Evolutionary conservation across 2,329 filamentous ascomycete species (phyloP), one percentile per base, ranked within the genome.

Genomic region (Xylariaceae sp.): DNA sequence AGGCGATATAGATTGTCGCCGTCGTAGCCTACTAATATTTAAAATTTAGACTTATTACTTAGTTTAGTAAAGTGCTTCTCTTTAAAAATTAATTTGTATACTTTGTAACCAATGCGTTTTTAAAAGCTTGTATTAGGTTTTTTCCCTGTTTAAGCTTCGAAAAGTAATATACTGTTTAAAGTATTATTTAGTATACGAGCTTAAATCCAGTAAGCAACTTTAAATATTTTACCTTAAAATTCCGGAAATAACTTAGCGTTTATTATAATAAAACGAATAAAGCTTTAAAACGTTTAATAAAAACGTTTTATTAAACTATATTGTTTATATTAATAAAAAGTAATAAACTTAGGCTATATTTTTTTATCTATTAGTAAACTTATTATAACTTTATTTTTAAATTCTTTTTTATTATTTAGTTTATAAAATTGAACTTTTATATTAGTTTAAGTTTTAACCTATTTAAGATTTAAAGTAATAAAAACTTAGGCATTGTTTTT

Each of bases 41-140:
- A 6, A 4, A 18, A 5, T 17, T 42, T 17, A 6, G 12, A 13
- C 5, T 19, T 14, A 19, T 42, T 42, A 13, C 17, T 42, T 4
- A 42, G 12, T 42, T 42, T 42, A 16, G 6, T 42, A 17, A 28
- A 18, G 5, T 42, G 12, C 19, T 13, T 18, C 6, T 17, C 12
- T 42, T 42, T 42, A 18, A 42, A 42, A n/a, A 42, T 42, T 42
- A 42, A 42, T 17, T 42, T 42, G 6, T 42, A 42, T n/a, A 18
- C 41, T 17, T 17, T 42, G 17, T n/a, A 16, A 42, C 19, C 17
- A n/a, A 42, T 14, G 6, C 19, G 41, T 42, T 42, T 42, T 17
- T 42, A 42, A 42, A 16, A 42, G 12, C n/a, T 16, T 18, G 12
- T n/a, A 42, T 42, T 42, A 13, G 19, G 41, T 17, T 42, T 42